A percentile compares a stretch with the other conserved stretches of the same genome.
Conservation (phyloP, 2,329 filamentous ascomycete species). For the Penicillium sp. region DNA sequence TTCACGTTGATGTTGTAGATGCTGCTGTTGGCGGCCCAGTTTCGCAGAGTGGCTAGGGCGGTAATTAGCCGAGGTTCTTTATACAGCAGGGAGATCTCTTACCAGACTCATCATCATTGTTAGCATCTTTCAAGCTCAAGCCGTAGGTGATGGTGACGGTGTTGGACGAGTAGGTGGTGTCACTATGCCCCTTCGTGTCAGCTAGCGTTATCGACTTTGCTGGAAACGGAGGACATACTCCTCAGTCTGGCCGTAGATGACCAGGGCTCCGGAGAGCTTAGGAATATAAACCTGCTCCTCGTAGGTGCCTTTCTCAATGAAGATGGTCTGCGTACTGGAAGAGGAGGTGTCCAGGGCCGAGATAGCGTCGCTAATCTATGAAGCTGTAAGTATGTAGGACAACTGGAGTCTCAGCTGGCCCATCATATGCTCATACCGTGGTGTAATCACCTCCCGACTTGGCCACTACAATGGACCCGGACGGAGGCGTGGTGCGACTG, state of each 20-base stretch:
- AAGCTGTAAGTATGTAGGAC: not conserved
- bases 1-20: slow-evolving; percentile 34
- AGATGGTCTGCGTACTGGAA: slow-evolving; percentile 56
- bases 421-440: slow-evolving; percentile 12
- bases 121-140: slow-evolving; percentile 11
- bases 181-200: too few species aligned
- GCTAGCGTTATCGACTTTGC: too few species aligned
- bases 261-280: slow-evolving; percentile 49
- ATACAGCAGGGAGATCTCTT: not conserved
- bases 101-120: slow-evolving; percentile 24
- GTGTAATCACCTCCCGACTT: slow-evolving; percentile 25
- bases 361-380: slow-evolving; percentile 48
- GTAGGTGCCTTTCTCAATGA: slow-evolving; percentile 61
- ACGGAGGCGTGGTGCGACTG: slow-evolving; percentile 25
- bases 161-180: slow-evolving; percentile 52
- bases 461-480: slow-evolving; percentile 25
- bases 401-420: too few species aligned
- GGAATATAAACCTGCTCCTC: slow-evolving; percentile 58
- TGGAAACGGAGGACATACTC: slow-evolving; percentile 20
- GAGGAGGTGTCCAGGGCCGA: slow-evolving; percentile 55
- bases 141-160: slow-evolving; percentile 53
- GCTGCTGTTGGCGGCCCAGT: slow-evolving; percentile 10
- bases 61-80: not conserved
- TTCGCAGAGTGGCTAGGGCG: slow-evolving; percentile 8
- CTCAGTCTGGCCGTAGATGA: slow-evolving; percentile 59